Conservation (phyloP, 1,139 yeast species). For the Blastobotrys proliferans region DNA sequence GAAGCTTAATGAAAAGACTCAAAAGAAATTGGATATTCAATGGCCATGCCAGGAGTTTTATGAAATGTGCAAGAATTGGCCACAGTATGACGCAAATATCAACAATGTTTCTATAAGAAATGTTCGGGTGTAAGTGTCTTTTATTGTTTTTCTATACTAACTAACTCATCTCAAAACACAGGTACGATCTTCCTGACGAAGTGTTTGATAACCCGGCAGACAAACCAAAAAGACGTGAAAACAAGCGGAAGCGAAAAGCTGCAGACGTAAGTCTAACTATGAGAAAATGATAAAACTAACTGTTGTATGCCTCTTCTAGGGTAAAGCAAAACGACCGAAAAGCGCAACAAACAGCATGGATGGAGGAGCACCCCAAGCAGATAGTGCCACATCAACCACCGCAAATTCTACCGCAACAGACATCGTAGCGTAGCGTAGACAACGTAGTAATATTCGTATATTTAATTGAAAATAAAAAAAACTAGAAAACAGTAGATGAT, state of each 20-base stretch:
- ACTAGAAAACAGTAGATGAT: background rate
- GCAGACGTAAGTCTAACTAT: constrained; percentile 5
- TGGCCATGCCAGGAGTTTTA: constrained; percentile 89
- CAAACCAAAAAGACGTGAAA: constrained; percentile 53
- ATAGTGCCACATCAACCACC: background rate
- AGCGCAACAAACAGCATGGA: constrained; percentile 4
- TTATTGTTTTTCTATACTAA: background rate
- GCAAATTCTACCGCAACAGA: background rate
- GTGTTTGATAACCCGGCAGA: constrained; percentile 77
- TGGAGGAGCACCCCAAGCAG: too few relatives aligned
- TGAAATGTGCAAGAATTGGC: constrained; percentile 71
- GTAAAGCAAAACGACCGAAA: constrained; percentile 7
- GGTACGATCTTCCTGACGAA: constrained; percentile 74
- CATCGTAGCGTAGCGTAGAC: background rate
- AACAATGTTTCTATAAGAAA: constrained; percentile 63
- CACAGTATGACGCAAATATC: constrained; percentile 56
- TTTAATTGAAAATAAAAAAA: background rate
- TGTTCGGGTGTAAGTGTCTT: constrained; percentile 49
- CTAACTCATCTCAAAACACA: constrained; percentile 21
- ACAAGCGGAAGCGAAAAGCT: constrained; percentile 46
- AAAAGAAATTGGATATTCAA: constrained; percentile 71
- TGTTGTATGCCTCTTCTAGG: background rate
- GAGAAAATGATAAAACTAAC: background rate
- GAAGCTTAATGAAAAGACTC: constrained; percentile 48
- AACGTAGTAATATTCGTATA: background rate